Conservation (phyloP, 306 rosid genomes). For the Quercus alba region DNA sequence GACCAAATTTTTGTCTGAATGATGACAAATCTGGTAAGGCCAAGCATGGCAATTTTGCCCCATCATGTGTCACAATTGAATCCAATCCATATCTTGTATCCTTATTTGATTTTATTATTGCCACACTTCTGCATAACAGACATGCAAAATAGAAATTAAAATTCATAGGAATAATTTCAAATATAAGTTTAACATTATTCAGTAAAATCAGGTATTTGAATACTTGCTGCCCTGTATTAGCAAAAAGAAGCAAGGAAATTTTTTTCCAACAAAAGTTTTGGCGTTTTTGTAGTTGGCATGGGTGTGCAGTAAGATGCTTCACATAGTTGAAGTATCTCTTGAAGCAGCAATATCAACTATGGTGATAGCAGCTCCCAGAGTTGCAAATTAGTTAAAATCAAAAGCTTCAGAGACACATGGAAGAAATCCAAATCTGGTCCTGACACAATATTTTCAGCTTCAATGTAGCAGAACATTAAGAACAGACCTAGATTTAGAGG, state of each 20-base stretch:
- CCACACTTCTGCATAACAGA: constrained; percentile 61
- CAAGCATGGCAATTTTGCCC: constrained; percentile 79
- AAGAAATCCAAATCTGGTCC: not conserved
- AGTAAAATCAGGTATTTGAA: not conserved
- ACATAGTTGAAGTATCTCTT: not conserved
- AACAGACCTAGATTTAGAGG: too few relatives aligned
- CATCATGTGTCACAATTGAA: constrained; percentile 91
- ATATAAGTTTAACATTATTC: not conserved
- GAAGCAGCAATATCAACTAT: not conserved
- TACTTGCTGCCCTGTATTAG: not conserved
- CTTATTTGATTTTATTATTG: constrained; percentile 83
- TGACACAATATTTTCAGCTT: not conserved
- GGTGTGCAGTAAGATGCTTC: not conserved
- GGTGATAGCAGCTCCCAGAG: not conserved
- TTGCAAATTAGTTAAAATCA: not conserved
- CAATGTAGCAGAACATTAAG: not conserved
- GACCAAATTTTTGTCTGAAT: constrained; percentile 70
- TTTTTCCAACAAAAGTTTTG: not conserved
- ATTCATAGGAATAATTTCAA: not conserved
- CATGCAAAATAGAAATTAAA: not conserved
- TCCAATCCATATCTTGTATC: constrained; percentile 86
- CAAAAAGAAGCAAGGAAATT: not conserved
- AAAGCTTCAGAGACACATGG: not conserved
- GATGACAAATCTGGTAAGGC: constrained; percentile 59
- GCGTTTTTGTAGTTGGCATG: not conserved